Percentiles rank a stretch among this genome's conserved stretches.
Conservation (phyloP, 805 yeast genomes). For the Wickerhamiella musiphila region DNA sequence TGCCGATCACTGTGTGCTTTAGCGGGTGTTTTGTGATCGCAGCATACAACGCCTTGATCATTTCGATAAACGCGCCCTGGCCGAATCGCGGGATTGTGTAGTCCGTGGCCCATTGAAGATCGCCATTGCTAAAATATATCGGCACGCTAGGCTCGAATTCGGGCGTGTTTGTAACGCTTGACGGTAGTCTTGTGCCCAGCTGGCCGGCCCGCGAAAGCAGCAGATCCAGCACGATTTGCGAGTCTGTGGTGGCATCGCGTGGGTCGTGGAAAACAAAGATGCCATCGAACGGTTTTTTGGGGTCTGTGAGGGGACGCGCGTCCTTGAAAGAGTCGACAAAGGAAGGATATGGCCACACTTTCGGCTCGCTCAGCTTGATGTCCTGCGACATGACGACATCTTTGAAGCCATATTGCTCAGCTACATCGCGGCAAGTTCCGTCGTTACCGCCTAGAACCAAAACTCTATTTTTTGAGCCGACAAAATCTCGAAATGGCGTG, state of each 20-base stretch:
- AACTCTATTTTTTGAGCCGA: constrained; percentile 48
- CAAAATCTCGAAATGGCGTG: constrained; percentile 80
- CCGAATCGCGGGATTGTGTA: constrained; percentile 71
- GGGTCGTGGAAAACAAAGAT: constrained; percentile 83
- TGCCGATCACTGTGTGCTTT: constrained; percentile 70
- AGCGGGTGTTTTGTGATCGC: constrained; percentile 74
- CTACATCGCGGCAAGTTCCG: constrained; percentile 67
- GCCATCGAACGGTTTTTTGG: constrained; percentile 53
- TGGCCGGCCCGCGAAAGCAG: constrained; percentile 59
- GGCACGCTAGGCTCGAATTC: constrained; percentile 52
- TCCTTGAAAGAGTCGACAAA: constrained; percentile 52
- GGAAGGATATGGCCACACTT: constrained; percentile 69
- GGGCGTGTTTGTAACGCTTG: no score
- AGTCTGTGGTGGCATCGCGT: constrained; percentile 68
- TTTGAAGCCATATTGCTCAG: constrained; percentile 66
- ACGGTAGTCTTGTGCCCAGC: constrained; percentile 61
- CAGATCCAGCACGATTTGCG: constrained; percentile 72
- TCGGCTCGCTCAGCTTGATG: constrained; percentile 71
- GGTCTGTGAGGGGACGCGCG: constrained; percentile 37
- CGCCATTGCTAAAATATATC: constrained; percentile 78
- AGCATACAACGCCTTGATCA: constrained; percentile 67
- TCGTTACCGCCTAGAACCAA: constrained; percentile 83
- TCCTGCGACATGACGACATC: constrained; percentile 72
- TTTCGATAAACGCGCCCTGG: constrained; percentile 86
- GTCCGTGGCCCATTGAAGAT: constrained; percentile 86